Conservation (phyloP, 257 asterid species). For the Euphrasia confusa region DNA sequence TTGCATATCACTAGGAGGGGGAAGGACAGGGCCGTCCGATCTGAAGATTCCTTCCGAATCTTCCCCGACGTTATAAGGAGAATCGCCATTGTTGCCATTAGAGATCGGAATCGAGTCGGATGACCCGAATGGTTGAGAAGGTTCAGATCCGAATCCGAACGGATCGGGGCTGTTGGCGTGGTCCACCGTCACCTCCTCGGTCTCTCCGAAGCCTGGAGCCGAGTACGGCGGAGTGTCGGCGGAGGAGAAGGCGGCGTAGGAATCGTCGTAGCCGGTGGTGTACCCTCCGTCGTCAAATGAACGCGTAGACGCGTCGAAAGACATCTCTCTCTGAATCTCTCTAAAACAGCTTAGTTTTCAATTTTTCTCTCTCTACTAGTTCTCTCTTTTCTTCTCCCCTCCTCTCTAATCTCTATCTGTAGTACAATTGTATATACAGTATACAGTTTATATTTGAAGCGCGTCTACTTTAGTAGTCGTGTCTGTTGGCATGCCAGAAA, state of each 20-base stretch:
- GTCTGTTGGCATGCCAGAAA: too few species aligned
- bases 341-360: neutral
- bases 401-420: neutral
- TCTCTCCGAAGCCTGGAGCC: constrained; percentile 40
- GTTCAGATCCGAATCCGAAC: constrained; percentile 52
- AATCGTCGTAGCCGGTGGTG: constrained; percentile 37
- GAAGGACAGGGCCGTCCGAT: constrained; percentile 81
- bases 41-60: constrained; percentile 69
- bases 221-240: constrained; percentile 57
- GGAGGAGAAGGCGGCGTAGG: constrained; percentile 46
- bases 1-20: constrained; percentile 73
- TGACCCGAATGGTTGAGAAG: constrained; percentile 40
- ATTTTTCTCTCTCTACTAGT: neutral
- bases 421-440: neutral
- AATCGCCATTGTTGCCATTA: constrained; percentile 55
- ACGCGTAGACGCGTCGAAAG: constrained; percentile 54
- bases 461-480: too few species aligned
- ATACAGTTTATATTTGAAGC: too few species aligned
- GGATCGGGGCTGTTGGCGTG: constrained; percentile 68
- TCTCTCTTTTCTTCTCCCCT: constrained; percentile 5
- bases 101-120: constrained; percentile 50
- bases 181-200: constrained; percentile 57
- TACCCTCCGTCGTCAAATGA: constrained; percentile 54
- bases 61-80: constrained; percentile 40
- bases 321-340: constrained; percentile 47